A percentile compares a stretch with the other conserved stretches of the same genome.
Conservation (phyloP, 306 rosid genomes). For the Morella rubra region DNA sequence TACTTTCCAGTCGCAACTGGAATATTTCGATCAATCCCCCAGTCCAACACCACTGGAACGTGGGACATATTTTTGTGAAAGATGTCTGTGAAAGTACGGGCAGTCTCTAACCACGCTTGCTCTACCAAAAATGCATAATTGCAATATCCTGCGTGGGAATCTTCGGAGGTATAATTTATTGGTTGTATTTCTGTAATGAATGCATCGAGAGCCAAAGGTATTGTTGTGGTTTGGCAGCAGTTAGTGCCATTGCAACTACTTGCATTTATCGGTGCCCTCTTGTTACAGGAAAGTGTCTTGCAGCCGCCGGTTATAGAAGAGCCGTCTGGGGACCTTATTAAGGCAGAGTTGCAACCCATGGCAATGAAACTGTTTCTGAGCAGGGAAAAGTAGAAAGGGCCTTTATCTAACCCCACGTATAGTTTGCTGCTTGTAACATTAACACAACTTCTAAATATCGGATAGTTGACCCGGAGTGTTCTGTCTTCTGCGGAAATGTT, state of each 20-base stretch:
- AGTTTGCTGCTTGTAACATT: no score
- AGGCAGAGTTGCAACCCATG: no score
- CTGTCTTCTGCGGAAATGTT: neutral
- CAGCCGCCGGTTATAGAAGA: no score
- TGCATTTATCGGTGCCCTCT: neutral
- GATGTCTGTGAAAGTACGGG: no score
- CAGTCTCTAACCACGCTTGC: neutral
- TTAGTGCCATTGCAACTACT: conserved; percentile 4
- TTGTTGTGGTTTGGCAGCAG: conserved; percentile 14
- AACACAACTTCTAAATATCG: neutral
- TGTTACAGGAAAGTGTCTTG: no score
- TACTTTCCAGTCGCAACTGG: no score
- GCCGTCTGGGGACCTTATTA: no score
- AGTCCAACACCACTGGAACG: neutral
- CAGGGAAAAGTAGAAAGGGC: no score
- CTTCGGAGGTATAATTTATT: neutral
- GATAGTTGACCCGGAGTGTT: neutral
- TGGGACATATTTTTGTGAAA: neutral
- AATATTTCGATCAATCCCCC: neutral
- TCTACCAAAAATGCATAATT: neutral
- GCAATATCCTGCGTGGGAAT: neutral
- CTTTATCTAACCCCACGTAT: no score
- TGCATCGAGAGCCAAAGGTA: neutral
- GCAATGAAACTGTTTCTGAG: no score
- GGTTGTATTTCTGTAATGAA: neutral